Conservation (phyloP, 768 basidiomycete species). For the Boletus patriciae region DNA sequence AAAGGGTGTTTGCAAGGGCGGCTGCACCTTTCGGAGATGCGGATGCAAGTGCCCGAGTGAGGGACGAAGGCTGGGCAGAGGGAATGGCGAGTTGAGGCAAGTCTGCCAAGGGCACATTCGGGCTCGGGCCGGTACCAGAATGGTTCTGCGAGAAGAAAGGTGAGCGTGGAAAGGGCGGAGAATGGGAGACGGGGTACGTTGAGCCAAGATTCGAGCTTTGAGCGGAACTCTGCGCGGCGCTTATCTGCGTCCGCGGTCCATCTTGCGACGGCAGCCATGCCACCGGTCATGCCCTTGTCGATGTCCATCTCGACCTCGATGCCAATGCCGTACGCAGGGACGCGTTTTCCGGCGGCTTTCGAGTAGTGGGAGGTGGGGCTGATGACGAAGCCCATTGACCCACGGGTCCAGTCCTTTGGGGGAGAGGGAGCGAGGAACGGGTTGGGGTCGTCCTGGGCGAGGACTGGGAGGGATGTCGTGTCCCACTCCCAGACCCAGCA, state of each 20-base stretch:
- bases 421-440: slow-evolving; percentile 61
- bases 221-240: slow-evolving; percentile 55
- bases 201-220: slow-evolving; percentile 64
- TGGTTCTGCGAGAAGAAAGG: slow-evolving; percentile 48
- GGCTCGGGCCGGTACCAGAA: slow-evolving; percentile 40
- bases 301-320: slow-evolving; percentile 87
- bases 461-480: slow-evolving; percentile 41
- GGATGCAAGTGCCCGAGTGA: slow-evolving; percentile 71
- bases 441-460: slow-evolving; percentile 58
- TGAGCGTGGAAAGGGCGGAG: slow-evolving; percentile 4
- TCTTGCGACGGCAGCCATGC: slow-evolving; percentile 88
- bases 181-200: slow-evolving; percentile 42
- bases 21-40: slow-evolving; percentile 62
- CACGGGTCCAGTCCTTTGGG: slow-evolving; percentile 71
- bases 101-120: slow-evolving; percentile 62
- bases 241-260: slow-evolving; percentile 75
- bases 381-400: slow-evolving; percentile 76
- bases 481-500: slow-evolving; percentile 95
- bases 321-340: slow-evolving; percentile 81
- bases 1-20: slow-evolving; percentile 32
- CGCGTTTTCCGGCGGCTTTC: slow-evolving; percentile 61
- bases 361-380: slow-evolving; percentile 71
- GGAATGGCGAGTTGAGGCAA: slow-evolving; percentile 55
- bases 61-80: slow-evolving; percentile 56
- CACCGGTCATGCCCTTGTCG: slow-evolving; percentile 73